Percentiles rank a stretch among this genome's conserved stretches.
phyloP scores from a whole-genome alignment of 345 rosid species.

The Odontarrhena argentea region DNA sequence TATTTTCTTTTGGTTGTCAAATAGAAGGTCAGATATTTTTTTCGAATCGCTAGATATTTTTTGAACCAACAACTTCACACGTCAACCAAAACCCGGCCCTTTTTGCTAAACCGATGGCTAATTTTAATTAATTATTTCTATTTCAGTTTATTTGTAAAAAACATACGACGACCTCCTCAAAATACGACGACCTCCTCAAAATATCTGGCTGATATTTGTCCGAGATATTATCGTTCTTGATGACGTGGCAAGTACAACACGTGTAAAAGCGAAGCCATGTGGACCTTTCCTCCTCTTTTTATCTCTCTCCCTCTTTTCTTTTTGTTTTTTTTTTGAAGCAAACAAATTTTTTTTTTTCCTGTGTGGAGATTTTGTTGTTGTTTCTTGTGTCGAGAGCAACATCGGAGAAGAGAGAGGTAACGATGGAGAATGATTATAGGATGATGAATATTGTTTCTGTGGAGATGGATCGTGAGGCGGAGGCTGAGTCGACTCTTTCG shows the following conservation, averaged over 20 bases:
- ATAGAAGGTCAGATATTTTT: no score
- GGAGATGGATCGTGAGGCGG: slow-evolving; percentile 43
- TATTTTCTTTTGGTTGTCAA: no score
- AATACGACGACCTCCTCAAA: slow-evolving; percentile 23
- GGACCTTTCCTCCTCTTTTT: slow-evolving; percentile 42
- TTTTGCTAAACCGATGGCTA: no score
- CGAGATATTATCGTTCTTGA: slow-evolving; percentile 48
- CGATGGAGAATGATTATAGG: slow-evolving; percentile 34
- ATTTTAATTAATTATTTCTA: no score
- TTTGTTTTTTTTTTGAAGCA: slow-evolving; percentile 2
- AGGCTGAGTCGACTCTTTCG: slow-evolving; percentile 38
- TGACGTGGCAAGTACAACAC: slow-evolving; percentile 56
- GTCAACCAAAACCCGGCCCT: no score
- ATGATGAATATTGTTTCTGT: slow-evolving; percentile 33
- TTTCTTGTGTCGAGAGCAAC: not conserved
- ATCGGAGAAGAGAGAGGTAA: slow-evolving; percentile 13
- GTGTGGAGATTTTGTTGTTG: not conserved
- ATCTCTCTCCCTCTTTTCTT: slow-evolving; percentile 11
- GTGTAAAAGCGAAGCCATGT: slow-evolving; percentile 71
- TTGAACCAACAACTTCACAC: no score
- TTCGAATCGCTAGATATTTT: no score
- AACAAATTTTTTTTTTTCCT: not conserved
- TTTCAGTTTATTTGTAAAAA: no score
- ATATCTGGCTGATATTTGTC: slow-evolving; percentile 49
- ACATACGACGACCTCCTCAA: slow-evolving; percentile 8